These are phyloP conservation scores for Bathelium albidoporum DNA, from an alignment of 495 filamentous ascomycete species.

Conservation along the genomic window DNA sequence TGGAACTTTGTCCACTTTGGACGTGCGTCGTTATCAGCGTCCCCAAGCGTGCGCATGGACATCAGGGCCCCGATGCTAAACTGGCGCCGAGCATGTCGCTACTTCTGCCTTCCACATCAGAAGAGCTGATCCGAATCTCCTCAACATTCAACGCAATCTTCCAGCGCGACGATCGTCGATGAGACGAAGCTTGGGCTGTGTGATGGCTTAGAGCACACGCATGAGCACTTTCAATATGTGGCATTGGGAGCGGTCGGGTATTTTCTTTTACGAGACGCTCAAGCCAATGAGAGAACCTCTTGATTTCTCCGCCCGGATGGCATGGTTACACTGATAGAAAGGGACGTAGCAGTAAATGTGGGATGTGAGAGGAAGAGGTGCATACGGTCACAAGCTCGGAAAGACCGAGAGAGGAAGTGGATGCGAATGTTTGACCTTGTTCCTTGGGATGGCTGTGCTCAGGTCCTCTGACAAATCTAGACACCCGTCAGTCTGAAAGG, in stretches of 20 bases:
- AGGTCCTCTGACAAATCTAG: too few species aligned
- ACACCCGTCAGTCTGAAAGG: too few species aligned
- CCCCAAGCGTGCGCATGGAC: neutral
- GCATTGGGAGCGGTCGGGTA: neutral
- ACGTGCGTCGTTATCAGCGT: neutral
- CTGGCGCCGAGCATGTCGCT: neutral
- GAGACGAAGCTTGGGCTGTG: neutral
- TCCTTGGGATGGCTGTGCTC: too few species aligned
- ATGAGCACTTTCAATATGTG: too few species aligned
- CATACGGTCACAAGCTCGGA: too few species aligned
- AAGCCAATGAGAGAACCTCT: neutral
- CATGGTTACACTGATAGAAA: too few species aligned
- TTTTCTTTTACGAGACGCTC: neutral
- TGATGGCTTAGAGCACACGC: neutral
- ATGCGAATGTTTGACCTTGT: too few species aligned
- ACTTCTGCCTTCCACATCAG: neutral
- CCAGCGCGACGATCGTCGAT: neutral
- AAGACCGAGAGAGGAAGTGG: too few species aligned
- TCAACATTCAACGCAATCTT: neutral
- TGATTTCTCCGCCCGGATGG: too few species aligned
- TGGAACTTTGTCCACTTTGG: neutral
- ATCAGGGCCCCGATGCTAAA: neutral
- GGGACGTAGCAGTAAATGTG: too few species aligned
- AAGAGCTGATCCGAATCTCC: neutral
- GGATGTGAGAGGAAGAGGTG: too few species aligned